Base-by-base conservation (phyloP, 2,329 filamentous ascomycete species). In the Eutypella sp. region DNA sequence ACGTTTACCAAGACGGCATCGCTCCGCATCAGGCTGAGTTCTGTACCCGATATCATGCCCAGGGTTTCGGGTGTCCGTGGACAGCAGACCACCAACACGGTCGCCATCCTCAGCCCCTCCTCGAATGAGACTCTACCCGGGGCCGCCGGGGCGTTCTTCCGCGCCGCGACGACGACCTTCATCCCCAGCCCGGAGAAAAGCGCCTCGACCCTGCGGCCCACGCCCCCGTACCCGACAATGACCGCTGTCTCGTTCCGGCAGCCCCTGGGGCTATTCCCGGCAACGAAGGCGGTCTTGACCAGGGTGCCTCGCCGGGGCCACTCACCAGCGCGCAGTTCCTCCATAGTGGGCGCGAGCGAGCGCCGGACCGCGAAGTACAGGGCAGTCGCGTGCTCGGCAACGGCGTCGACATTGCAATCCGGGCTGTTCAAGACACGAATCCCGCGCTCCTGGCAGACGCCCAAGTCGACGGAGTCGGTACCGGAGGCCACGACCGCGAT, bases 1-100 rank as follows among this genome's bases (percentile, higher is more conserved):
- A 62, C 54, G 45, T 65, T 66, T 27, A 65, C 44, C 2, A 65
- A 18, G 6, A 60, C 41, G 1, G 48, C 46, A 22, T 57, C 47
- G 3, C 45, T 39, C 9, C 42, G 49, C 53, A 65, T 57, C 10
- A 46, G 38, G 0, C 40, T 39, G 18, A 65, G 44, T 36, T 62
- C 59, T 0, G 42, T 22, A 1, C 41, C 48, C 7, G 53, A 53
- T 8, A 64, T 58, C 37, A 62, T 37, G 34, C 56, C 53, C 10
- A 38, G 33, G 2, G 62, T 63, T 16, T 47, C 46, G 9, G 44
- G 15, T 16, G 34, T 36, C 27, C 47, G 19, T 10, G 45, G 49
- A 25, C 36, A 45, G 23, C 29, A 39, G 47, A 54, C 29, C 31
- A 59, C 58, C 55, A 42, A n/a, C 29, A 33, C 29, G 11, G 29